These are phyloP conservation scores for Anthracocystis walkeri DNA, from an alignment of 1,284 basidiomycete species.

Conservation along the genomic window DNA sequence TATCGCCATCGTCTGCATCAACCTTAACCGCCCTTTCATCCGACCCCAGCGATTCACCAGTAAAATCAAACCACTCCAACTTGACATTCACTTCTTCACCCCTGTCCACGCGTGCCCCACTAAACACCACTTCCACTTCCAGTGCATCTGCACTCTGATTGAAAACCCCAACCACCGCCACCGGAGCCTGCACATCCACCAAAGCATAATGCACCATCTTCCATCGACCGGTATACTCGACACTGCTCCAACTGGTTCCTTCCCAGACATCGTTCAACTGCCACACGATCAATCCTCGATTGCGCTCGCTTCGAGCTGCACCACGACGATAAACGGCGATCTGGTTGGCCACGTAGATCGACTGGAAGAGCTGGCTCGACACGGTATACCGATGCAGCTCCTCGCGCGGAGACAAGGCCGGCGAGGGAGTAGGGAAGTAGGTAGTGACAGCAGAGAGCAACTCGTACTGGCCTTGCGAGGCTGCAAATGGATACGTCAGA, in stretches of 20 bases:
- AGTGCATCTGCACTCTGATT: conserved; percentile 73
- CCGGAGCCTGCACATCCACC: conserved; percentile 72
- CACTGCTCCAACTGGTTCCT: conserved; percentile 75
- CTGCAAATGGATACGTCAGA: conserved; percentile 75
- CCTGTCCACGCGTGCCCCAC: neutral
- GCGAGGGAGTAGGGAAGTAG: conserved; percentile 57
- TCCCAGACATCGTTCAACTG: conserved; percentile 80
- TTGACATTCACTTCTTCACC: neutral
- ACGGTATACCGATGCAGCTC: conserved; percentile 40
- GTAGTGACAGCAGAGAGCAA: conserved; percentile 74
- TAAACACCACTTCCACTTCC: conserved; percentile 71
- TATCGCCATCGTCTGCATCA: neutral
- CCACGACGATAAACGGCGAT: conserved; percentile 78
- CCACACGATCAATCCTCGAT: conserved; percentile 76
- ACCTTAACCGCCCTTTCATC: neutral
- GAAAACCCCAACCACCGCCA: conserved; percentile 74
- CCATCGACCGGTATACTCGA: conserved; percentile 77
- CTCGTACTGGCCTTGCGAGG: conserved; percentile 74
- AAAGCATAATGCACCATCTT: conserved; percentile 74
- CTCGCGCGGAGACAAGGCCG: neutral
- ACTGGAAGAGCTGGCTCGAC: conserved; percentile 49
- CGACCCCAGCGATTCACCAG: neutral
- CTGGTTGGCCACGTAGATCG: conserved; percentile 71
- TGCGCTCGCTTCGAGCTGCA: conserved; percentile 76
- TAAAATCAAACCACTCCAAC: conserved; percentile 27